Evolutionary conservation across 2,329 filamentous ascomycete species (phyloP), one percentile per base, ranked within the genome.

Genomic region (Talaromyces sp.): DNA sequence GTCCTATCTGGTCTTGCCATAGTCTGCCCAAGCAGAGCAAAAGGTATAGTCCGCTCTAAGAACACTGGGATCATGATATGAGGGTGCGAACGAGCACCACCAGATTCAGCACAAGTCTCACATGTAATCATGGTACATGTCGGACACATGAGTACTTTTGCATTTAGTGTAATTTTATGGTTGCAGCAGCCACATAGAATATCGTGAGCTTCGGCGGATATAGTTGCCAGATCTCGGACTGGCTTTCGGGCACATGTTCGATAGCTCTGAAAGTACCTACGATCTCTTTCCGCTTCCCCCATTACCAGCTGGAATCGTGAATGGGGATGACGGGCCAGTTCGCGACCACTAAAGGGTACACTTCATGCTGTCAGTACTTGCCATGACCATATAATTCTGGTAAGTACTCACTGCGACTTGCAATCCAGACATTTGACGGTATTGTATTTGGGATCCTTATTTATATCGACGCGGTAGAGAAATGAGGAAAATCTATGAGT

Each of bases 121-220:
- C 57, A 59, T n/a, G 57, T 40, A 1, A 56, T 59, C 40, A 59
- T 50, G 17, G 57, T 59, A 28, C 57, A 59, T 3, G 57, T 55
- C 13, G 57, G 57, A 19, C 57, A 59, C 41, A 59, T 48, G 39
- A 43, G 56, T 7, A 56, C 25, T 22, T 45, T 51, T 5, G 57
- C 46, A 22, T 52, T 46, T 28, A 59, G 35, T 10, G 39, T 5
- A 21, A 52, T 37, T 19, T 55, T 59, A 17, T 59, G 57, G 28
- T 59, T 59, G 21, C 57, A 59, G 46, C 57, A 59, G 21, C 53
- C 52, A 15, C 57, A 59, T n/a, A 59, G 8, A n/a, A 59, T 56
- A 21, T 52, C 46, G 40, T 59, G 57, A 56, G 57, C 52, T 52
- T 59, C 57, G 13, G 53, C 37, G 15, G 57, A 43, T 35, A 59